Base-by-base conservation (phyloP, 352 stramenopile species). In the Pythium guiyangense region DNA sequence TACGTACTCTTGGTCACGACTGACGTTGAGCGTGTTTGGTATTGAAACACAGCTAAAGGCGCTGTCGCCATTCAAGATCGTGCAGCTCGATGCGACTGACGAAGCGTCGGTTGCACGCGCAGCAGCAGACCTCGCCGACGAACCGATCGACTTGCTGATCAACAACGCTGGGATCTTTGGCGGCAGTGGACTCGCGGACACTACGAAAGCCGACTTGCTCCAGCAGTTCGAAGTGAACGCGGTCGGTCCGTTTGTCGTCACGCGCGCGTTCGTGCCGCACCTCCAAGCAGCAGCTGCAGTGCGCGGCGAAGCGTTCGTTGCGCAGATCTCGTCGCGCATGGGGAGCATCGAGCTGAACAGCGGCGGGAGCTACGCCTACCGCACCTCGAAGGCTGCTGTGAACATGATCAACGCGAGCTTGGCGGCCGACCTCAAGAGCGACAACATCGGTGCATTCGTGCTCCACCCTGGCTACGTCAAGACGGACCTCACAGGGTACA, bases 301-400 rank as follows among this genome's bases (percentile, higher is more conserved):
- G 4, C 35, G 27, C 9, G 71, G 68, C 5, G 11, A 50, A 2
- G 63, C 66, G 3, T 57, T 50, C 2, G 67, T 67, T 22, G 70
- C 49, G n/a, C 59, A 79, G n/a, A 59, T 82, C 12, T 52, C 59
- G 11, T 64, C 63, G 9, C 27, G 48, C 10, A 15, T 68, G 3
- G 68, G 46, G 1, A 70, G 61, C 39, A 60, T 68, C 18, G n/a
- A 65, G 12, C 17, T 49, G 39, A 62, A 44, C 17, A 44, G 34
- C 34, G 34, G 34, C 12, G 34, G 34, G 2, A 14, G 9, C 8
- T 39, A 79, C 42, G 74, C 58, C 3, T 83, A 86, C 56, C 59
- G 67, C 22, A 58, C 73, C 49, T 79, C 66, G n/a, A 84, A 84
- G 56, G 50, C 65, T 4, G 74, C 64, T 11, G 59, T 82, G 31